phyloP scores from a whole-genome alignment of 495 filamentous ascomycete species.

The Podospora appendiculata region DNA sequence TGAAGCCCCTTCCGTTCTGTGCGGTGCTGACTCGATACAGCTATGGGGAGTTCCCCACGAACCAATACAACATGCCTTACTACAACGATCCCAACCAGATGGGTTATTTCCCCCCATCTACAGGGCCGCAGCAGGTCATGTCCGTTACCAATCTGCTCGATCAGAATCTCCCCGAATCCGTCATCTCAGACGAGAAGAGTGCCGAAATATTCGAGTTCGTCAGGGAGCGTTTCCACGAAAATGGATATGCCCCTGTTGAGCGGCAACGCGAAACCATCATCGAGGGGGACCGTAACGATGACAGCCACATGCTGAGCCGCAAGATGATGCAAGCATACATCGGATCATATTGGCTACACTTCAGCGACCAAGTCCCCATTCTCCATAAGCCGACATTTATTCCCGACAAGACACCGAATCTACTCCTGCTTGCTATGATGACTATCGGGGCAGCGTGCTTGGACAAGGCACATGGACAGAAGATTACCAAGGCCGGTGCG shows the following conservation, averaged over 20 bases:
- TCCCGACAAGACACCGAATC: constrained; percentile 73
- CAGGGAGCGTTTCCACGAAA: constrained; percentile 71
- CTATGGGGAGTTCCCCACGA: constrained; percentile 40
- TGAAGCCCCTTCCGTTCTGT: no score
- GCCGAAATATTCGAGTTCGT: constrained; percentile 82
- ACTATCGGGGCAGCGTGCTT: constrained; percentile 86
- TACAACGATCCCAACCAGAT: constrained; percentile 38
- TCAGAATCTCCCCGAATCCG: constrained; percentile 66
- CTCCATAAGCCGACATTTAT: constrained; percentile 91
- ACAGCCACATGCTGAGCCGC: constrained; percentile 71
- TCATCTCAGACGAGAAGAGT: constrained; percentile 82
- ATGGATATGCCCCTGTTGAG: constrained; percentile 63
- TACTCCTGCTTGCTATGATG: constrained; percentile 89
- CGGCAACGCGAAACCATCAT: constrained; percentile 71
- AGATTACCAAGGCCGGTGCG: constrained; percentile 63
- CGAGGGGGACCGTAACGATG: constrained; percentile 66
- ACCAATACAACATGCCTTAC: constrained; percentile 41
- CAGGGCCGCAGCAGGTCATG: constrained; percentile 69
- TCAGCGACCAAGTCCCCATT: constrained; percentile 90
- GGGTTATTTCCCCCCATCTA: constrained; percentile 43
- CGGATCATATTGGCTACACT: constrained; percentile 87
- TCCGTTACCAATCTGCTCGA: constrained; percentile 87
- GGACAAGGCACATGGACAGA: constrained; percentile 68
- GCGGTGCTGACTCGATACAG: constrained; percentile 25
- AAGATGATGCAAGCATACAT: constrained; percentile 96